Evolutionary conservation across 768 basidiomycete species (phyloP), one percentile per base, ranked within the genome.

Genomic region (Mycena vulgaris): DNA sequence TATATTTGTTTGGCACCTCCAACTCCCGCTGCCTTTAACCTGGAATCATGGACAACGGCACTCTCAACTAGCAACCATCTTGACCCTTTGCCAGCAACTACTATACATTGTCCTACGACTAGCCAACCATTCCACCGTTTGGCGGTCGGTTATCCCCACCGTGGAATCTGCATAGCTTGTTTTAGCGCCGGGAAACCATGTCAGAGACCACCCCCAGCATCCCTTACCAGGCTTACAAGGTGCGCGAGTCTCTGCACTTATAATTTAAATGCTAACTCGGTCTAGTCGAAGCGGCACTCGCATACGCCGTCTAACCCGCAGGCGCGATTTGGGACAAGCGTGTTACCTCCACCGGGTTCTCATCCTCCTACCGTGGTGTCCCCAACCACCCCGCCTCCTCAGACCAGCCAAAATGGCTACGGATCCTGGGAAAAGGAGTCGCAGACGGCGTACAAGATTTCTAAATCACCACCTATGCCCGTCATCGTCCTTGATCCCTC

Each of bases 141-240:
- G 37, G 30, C 53, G 53, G 52, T 28, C 25, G 16, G 13, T 16
- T 31, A 52, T 25, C 52, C 3, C 31, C 63, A 25, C 37, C 31
- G 57, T 59, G 65, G 56, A 33, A 21, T 48, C 58, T 60, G 47
- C 28, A 55, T 31, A 56, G 51, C 53, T 68, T 35, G 39, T 47
- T n/a, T 63, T 57, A 49, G 33, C 47, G 79, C 82, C 31, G 77
- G 75, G 42, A 19, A 78, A 14, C 60, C 68, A 58, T 78, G 72
- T 49, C 68, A 31, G 68, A 68, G 25, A 19, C 69, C 25, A 45
- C 66, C 33, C 57, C 77, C 28, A 74, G 77, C 74, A 75, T 88
- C 23, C 86, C 86, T 35, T 88, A 88, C 80, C 85, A 85, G 78
- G 85, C 87, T 45, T 88, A 88, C 79, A 84, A 82, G 79, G 87